Conservation (phyloP, 345 rosid species). For the Gossypium sturtianum region DNA sequence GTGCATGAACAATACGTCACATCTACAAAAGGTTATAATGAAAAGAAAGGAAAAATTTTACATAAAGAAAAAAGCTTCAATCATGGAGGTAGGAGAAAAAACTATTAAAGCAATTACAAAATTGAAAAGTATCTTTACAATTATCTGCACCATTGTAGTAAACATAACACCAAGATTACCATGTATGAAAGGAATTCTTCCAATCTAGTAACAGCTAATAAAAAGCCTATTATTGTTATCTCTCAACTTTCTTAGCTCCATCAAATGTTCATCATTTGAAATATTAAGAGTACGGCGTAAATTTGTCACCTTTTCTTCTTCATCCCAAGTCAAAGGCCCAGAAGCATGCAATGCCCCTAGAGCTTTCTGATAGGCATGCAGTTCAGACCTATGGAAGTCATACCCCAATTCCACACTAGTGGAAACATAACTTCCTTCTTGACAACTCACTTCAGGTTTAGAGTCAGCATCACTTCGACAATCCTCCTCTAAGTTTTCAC, state of each 20-base stretch:
- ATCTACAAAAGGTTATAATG: neutral
- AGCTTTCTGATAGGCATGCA: slow-evolving; percentile 49
- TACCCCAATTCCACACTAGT: slow-evolving; percentile 33
- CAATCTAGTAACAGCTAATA: neutral
- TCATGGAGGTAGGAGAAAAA: neutral
- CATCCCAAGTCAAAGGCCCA: slow-evolving; percentile 74
- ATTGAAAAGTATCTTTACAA: neutral
- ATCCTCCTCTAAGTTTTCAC: slow-evolving; percentile 30
- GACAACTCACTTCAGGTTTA: slow-evolving; percentile 16
- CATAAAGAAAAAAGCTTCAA: neutral
- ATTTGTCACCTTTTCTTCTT: slow-evolving; percentile 68
- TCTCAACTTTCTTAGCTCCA: slow-evolving; percentile 58
- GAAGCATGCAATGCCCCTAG: slow-evolving; percentile 55
- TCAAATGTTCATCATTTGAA: slow-evolving; percentile 73
- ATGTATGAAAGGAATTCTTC: neutral
- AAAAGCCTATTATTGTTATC: neutral
- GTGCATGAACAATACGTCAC: neutral
- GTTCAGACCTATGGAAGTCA: slow-evolving; percentile 55
- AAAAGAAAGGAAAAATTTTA: neutral
- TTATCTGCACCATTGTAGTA: neutral
- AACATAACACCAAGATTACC: neutral
- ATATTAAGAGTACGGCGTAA: slow-evolving; percentile 62
- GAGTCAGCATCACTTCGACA: slow-evolving; percentile 50
- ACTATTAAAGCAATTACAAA: neutral
- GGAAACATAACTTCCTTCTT: slow-evolving; percentile 22